phyloP scores from a whole-genome alignment of 1,139 yeast genomes.

The Kodamaea arcana region DNA sequence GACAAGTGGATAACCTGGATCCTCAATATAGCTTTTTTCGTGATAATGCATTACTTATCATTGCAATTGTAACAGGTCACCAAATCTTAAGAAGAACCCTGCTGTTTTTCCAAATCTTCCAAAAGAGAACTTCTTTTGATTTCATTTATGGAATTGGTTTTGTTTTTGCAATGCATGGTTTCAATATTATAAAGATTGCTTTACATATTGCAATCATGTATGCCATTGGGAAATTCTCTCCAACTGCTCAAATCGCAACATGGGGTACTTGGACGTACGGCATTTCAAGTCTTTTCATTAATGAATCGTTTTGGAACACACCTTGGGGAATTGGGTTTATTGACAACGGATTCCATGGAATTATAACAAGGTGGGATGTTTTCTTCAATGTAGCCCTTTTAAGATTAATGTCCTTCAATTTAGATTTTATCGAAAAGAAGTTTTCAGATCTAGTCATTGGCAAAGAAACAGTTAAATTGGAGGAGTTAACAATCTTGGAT shows the following conservation, averaged over 20 bases:
- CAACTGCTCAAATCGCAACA: constrained; percentile 27
- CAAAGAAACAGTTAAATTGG: constrained; percentile 3
- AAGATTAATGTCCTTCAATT: constrained; percentile 75
- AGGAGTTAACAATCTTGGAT: constrained; percentile 24
- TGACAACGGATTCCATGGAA: constrained; percentile 63
- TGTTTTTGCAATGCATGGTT: constrained; percentile 76
- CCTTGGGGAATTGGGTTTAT: constrained; percentile 50
- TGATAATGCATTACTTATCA: constrained; percentile 64
- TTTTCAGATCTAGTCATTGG: constrained; percentile 3
- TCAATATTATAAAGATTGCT: constrained; percentile 58
- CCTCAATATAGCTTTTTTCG: constrained; percentile 85
- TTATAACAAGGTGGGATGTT: constrained; percentile 92
- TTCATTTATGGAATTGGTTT: constrained; percentile 66
- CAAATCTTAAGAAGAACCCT: constrained; percentile 40
- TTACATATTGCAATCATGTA: constrained; percentile 56
- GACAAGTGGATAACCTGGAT: constrained; percentile 88
- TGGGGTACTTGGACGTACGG: constrained; percentile 72
- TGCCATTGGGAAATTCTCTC: constrained; percentile 44
- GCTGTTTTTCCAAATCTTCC: constrained; percentile 15
- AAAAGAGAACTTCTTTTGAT: constrained; percentile 57
- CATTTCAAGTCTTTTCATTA: constrained; percentile 66
- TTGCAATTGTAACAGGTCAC: constrained; percentile 54
- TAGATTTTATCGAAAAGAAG: constrained; percentile 64
- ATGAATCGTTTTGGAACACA: constrained; percentile 60
- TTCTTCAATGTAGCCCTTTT: constrained; percentile 86